Evolutionary conservation across 2,329 filamentous ascomycete species (phyloP), one percentile per base, ranked within the genome.

Genomic region (Truncatella angustata): DNA sequence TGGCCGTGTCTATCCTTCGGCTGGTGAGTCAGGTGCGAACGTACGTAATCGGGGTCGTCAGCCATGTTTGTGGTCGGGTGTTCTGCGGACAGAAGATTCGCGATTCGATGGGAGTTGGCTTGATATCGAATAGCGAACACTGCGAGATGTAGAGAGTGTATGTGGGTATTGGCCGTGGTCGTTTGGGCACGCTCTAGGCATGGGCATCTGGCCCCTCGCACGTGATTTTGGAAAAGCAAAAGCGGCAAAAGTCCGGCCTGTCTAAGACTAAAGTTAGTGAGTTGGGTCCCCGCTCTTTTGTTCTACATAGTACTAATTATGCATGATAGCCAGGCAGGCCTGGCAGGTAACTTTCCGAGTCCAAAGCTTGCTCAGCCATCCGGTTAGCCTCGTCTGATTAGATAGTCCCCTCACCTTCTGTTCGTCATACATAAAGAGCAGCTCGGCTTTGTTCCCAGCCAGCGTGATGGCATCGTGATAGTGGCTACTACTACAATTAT

Each of bases 31-130:
- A 35, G 47, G 20, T 42, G 26, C 26, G 24, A n/a, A 88, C 88
- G 77, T 82, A 92, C 89, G 81, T 94, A 94, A 81, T 91, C 87
- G 45, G 62, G 58, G 69, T 77, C 73, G 83, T 93, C 90, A 86
- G 90, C 90, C 90, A 93, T 93, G 80, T 69, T 80, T 73, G 72
- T 74, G 76, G 71, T 76, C 66, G 69, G 61, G 65, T 66, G 67
- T 66, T 62, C 66, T 53, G 60, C 64, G 58, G 66, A 60, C 59
- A 59, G 59, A 64, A 66, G 65, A 70, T 72, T 74, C 70, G 72
- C 73, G 72, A 66, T 67, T 73, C 72, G 70, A 71, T 68, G 66
- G 36, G 18, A 21, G 34, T 36, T 28, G 40, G 40, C 61, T 60
- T 58, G 63, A 61, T 63, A 58, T 73, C 71, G 73, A 71, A 68